Percentiles rank a stretch among this genome's conserved stretches.
Evolutionary conservation across 1,284 basidiomycete species (phyloP).

Genomic region (Tetrapyrgos nigripes): DNA sequence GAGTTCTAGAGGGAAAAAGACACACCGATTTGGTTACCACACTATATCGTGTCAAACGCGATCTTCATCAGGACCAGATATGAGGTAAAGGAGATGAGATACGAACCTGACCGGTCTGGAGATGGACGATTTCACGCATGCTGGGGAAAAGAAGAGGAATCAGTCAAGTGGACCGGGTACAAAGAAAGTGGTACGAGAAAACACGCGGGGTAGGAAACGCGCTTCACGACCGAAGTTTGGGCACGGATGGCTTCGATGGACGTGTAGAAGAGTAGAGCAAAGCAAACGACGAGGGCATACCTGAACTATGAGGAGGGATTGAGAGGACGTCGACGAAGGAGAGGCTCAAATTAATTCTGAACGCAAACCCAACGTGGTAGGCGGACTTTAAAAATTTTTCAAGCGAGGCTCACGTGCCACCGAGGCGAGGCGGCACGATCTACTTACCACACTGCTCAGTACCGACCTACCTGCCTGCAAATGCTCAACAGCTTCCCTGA

Average conservation of each 20-base stretch:
- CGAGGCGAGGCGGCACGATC: too few relatives aligned
- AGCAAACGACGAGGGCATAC: conserved; percentile 22
- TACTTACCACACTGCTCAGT: too few relatives aligned
- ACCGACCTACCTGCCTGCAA: too few relatives aligned
- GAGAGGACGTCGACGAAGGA: conserved; percentile 12
- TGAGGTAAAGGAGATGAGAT: conserved; percentile 10
- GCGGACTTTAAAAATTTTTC: conserved; percentile 14
- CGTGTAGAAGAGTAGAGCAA: conserved; percentile 38
- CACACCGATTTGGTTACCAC: conserved; percentile 96
- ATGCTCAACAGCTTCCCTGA: too few relatives aligned
- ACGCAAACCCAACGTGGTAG: not conserved
- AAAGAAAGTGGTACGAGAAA: conserved; percentile 13
- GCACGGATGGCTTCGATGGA: conserved; percentile 19
- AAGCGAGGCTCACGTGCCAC: too few relatives aligned
- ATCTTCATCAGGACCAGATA: conserved; percentile 22
- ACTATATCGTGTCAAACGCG: conserved; percentile 55
- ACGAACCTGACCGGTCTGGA: conserved; percentile 92
- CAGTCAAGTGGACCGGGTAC: not conserved
- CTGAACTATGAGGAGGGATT: conserved; percentile 9
- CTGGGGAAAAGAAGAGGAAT: conserved; percentile 47
- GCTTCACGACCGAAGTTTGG: conserved; percentile 2
- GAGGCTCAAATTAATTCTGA: conserved; percentile 7
- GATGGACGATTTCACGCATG: conserved; percentile 98
- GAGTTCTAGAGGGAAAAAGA: conserved; percentile 23
- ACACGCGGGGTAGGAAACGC: conserved; percentile 8